A percentile compares a stretch with the other conserved stretches of the same genome.
Conservation (phyloP, 192 early-diverging fungal species). For the Podila minutissima region DNA sequence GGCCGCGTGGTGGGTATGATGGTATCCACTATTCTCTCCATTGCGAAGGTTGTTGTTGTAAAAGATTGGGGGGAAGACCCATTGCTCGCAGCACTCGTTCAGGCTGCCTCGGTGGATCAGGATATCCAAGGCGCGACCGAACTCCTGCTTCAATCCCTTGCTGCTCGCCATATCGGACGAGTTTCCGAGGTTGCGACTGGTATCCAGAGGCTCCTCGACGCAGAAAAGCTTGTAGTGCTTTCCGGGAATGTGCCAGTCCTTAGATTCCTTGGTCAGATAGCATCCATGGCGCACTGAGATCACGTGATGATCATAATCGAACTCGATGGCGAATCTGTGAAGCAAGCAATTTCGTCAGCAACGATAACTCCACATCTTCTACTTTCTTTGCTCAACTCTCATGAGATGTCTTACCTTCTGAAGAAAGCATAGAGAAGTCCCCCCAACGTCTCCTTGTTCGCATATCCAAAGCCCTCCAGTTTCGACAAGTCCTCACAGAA, state of each 20-base stretch:
- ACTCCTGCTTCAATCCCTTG: slow-evolving; percentile 83
- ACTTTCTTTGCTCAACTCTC: too few species aligned
- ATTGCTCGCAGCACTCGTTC: slow-evolving; percentile 64
- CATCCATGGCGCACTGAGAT: slow-evolving; percentile 84
- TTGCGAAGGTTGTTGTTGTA: slow-evolving; percentile 22
- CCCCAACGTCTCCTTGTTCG: slow-evolving; percentile 82
- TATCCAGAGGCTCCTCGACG: slow-evolving; percentile 94
- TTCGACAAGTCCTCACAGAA: slow-evolving; percentile 80
- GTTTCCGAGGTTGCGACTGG: slow-evolving; percentile 89
- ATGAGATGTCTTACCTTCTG: slow-evolving; percentile 49
- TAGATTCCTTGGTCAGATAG: slow-evolving; percentile 81
- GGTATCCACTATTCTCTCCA: slow-evolving; percentile 5
- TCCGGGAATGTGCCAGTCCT: slow-evolving; percentile 86
- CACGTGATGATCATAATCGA: slow-evolving; percentile 85
- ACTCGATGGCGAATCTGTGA: slow-evolving; percentile 77
- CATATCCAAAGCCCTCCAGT: slow-evolving; percentile 71
- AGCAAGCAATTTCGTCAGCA: neutral
- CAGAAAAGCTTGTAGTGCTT: slow-evolving; percentile 77
- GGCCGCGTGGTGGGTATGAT: slow-evolving; percentile 15
- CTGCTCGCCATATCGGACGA: slow-evolving; percentile 84
- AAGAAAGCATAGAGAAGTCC: slow-evolving; percentile 89
- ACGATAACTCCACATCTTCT: neutral
- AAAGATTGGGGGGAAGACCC: slow-evolving; percentile 48
- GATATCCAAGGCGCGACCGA: slow-evolving; percentile 73
- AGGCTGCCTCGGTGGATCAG: slow-evolving; percentile 59